Conservation (phyloP, 2,329 filamentous ascomycete species). For the Aspergillus sp. region DNA sequence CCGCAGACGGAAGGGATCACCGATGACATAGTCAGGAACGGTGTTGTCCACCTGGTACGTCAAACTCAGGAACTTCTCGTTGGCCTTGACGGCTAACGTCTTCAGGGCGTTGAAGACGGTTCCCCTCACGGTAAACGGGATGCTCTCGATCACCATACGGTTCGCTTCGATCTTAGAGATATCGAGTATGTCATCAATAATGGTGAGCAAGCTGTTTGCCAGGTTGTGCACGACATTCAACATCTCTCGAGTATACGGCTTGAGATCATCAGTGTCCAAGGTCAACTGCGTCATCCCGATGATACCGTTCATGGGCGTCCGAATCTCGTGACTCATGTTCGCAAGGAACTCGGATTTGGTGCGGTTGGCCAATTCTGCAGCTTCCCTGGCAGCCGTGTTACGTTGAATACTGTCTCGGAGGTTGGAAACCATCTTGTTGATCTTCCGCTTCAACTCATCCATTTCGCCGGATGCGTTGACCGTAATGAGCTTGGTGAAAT, state of each 20-base stretch:
- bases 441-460: constrained; percentile 98
- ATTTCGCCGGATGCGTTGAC: constrained; percentile 98
- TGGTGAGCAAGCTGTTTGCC: constrained; percentile 92
- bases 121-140: constrained; percentile 89
- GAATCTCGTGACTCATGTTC: constrained; percentile 98
- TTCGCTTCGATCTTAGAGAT: constrained; percentile 85
- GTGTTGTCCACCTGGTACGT: constrained; percentile 92
- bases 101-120: constrained; percentile 98
- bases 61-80: constrained; percentile 90
- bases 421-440: constrained; percentile 99
- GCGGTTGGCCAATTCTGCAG: constrained; percentile 93
- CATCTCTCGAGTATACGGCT: constrained; percentile 96
- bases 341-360: constrained; percentile 98
- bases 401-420: constrained; percentile 93
- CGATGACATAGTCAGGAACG: constrained; percentile 91
- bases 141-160: constrained; percentile 97
- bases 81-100: constrained; percentile 93
- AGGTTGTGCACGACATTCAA: constrained; percentile 96
- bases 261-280: constrained; percentile 90
- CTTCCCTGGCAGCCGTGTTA: constrained; percentile 93
- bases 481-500: constrained; percentile 95
- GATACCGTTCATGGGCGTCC: constrained; percentile 96
- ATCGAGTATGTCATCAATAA: constrained; percentile 80
- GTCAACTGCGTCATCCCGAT: constrained; percentile 98
- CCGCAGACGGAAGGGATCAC: constrained; percentile 91